Base-by-base conservation (phyloP, 202 grass and related monocot genomes). In the Cymbopogon flexuosus region DNA sequence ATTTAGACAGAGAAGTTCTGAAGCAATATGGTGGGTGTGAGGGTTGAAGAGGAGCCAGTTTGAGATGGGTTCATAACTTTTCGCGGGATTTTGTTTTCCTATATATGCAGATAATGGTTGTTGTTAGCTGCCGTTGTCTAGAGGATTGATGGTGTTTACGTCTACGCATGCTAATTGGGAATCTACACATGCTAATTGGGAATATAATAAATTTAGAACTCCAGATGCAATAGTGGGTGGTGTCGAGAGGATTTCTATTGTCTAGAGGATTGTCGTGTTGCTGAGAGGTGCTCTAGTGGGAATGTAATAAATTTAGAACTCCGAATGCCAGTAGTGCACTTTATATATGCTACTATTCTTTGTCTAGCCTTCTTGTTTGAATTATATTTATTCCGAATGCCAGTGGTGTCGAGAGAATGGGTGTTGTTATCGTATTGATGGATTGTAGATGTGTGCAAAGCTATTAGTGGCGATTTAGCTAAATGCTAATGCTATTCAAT, bases 391-490 rank as follows among this genome's bases (percentile, higher is more conserved):
- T 29, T 69, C n/a, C n/a, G n/a, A n/a, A n/a, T n/a, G n/a, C n/a
- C n/a, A n/a, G n/a, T n/a, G n/a, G n/a, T n/a, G n/a, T n/a, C n/a
- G n/a, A n/a, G n/a, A n/a, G n/a, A n/a, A n/a, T n/a, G n/a, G n/a
- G 40, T 75, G 22, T 13, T 35, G 16, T n/a, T 75, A 35, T 52
- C 27, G 10, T 56, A 41, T 80, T 46, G 42, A 57, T 46, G 37
- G 34, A 24, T 73, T 27, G 27, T 27, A 27, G 27, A 27, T 27
- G 27, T 27, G 27, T 27, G 27, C 27, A 27, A 27, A 47, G 58
- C 23, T 49, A 23, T 66, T 61, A 47, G 23, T 63, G 56, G 56
- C 15, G 40, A 75, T 84, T 84, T 42, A 24, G 15, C n/a, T 71
- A 64, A 70, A 65, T n/a, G n/a, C 9, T 23, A 0, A 11, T 1